Percentiles rank a stretch among this genome's conserved stretches.
Conservation (phyloP, 208 protist genomes). For the Balamuthia mandrillaris region DNA sequence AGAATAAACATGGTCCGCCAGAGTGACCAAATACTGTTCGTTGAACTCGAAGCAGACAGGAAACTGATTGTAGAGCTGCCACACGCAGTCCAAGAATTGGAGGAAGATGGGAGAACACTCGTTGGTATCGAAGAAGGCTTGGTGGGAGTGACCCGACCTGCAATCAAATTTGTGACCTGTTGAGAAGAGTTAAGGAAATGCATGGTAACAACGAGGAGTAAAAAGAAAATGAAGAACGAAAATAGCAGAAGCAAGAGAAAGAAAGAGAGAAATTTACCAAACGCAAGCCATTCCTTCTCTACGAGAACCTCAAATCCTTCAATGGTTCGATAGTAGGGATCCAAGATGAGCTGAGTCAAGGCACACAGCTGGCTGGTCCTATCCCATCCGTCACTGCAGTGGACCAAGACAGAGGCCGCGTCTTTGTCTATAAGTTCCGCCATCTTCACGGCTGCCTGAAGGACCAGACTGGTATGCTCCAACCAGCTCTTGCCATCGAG, state of each 20-base stretch:
- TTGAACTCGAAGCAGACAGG: constrained; percentile 66
- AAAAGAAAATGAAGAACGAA: background rate
- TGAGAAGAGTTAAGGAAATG: background rate
- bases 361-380: constrained; percentile 81
- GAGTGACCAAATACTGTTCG: constrained; percentile 51
- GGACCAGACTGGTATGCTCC: constrained; percentile 36
- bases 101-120: constrained; percentile 67
- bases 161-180: constrained; percentile 78
- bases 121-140: background rate
- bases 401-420: constrained; percentile 34
- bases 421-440: constrained; percentile 47
- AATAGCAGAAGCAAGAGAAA: background rate
- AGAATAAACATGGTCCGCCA: constrained; percentile 59
- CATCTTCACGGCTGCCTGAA: constrained; percentile 40
- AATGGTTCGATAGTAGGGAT: constrained; percentile 86
- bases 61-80: constrained; percentile 53
- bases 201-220: too few relatives aligned
- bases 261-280: constrained; percentile 68
- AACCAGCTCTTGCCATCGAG: constrained; percentile 25
- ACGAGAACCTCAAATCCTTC: constrained; percentile 75
- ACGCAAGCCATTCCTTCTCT: constrained; percentile 90
- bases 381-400: constrained; percentile 87
- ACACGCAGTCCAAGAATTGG: constrained; percentile 73
- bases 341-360: constrained; percentile 83
- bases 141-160: constrained; percentile 46